Percentiles rank a stretch among this genome's conserved stretches.
Conservation (phyloP, 2,329 filamentous ascomycete genomes). For the Plectosphaerella plurivora region DNA sequence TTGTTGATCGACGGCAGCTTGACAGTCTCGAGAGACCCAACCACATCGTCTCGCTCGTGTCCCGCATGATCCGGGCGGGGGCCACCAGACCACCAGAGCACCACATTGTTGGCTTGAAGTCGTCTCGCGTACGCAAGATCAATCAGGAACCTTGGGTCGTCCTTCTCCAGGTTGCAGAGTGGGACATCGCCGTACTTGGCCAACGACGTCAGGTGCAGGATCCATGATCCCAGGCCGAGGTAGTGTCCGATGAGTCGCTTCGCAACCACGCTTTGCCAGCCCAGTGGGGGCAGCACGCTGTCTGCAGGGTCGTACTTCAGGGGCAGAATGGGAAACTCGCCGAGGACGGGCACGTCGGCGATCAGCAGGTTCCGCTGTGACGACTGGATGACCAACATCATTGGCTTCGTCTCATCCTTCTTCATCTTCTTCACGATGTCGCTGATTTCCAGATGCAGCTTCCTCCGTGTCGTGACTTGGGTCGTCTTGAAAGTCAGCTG, state of each 20-base stretch:
- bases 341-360: slow-evolving; percentile 79
- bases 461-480: slow-evolving; percentile 84
- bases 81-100: slow-evolving; percentile 93
- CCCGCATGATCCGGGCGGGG: slow-evolving; percentile 91
- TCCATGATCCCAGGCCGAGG: slow-evolving; percentile 87
- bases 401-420: slow-evolving; percentile 75
- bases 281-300: slow-evolving; percentile 81
- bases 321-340: slow-evolving; percentile 77
- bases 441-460: slow-evolving; percentile 81
- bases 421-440: slow-evolving; percentile 88
- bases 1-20: slow-evolving; percentile 93
- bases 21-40: slow-evolving; percentile 77
- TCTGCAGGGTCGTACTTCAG: slow-evolving; percentile 80
- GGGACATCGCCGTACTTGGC: slow-evolving; percentile 92
- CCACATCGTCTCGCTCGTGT: slow-evolving; percentile 87
- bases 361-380: slow-evolving; percentile 75
- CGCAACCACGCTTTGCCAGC: slow-evolving; percentile 88
- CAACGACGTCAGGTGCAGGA: slow-evolving; percentile 80
- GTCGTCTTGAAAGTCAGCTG: slow-evolving; percentile 79
- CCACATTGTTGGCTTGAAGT: slow-evolving; percentile 84
- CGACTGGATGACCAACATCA: slow-evolving; percentile 86
- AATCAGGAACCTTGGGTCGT: slow-evolving; percentile 92
- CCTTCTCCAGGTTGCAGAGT: slow-evolving; percentile 89
- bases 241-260: slow-evolving; percentile 86
- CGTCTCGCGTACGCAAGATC: slow-evolving; percentile 91